phyloP scores from a whole-genome alignment of 345 rosid species.

The Sonneratia caseolaris region DNA sequence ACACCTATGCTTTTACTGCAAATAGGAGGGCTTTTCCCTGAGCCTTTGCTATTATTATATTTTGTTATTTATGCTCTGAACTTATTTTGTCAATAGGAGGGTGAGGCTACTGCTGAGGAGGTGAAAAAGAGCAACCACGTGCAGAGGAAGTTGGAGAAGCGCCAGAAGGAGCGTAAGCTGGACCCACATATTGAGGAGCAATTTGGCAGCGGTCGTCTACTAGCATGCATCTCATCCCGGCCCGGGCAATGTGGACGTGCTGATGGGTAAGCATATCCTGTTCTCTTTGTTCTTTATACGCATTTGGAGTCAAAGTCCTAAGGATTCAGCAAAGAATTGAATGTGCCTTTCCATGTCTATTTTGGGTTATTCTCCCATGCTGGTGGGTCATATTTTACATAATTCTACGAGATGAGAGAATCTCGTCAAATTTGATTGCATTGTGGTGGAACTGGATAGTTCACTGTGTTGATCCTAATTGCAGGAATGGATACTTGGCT shows the following conservation, averaged over 20 bases:
- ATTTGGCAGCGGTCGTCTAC: constrained; percentile 50
- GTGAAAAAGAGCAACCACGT: constrained; percentile 54
- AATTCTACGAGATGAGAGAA: neutral
- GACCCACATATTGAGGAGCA: constrained; percentile 68
- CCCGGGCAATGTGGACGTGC: constrained; percentile 81
- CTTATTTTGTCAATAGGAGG: constrained; percentile 27
- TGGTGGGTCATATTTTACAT: neutral
- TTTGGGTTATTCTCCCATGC: neutral
- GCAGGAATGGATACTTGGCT: neutral
- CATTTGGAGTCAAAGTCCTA: neutral
- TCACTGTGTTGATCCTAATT: neutral
- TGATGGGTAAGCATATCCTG: constrained; percentile 40
- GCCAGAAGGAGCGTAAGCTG: constrained; percentile 41
- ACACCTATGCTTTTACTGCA: neutral
- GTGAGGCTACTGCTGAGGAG: constrained; percentile 41
- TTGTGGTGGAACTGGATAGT: too few relatives aligned
- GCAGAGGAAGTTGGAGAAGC: constrained; percentile 40
- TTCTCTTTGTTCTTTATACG: neutral
- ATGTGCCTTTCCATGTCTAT: neutral
- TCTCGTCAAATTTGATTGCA: neutral
- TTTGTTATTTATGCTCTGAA: neutral
- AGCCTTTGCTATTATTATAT: neutral
- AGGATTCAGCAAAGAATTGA: neutral
- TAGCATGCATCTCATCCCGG: constrained; percentile 64
- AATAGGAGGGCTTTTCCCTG: neutral